phyloP scores from a whole-genome alignment of 371 early-diverging fungal genomes.

The Mucor racemosus region DNA sequence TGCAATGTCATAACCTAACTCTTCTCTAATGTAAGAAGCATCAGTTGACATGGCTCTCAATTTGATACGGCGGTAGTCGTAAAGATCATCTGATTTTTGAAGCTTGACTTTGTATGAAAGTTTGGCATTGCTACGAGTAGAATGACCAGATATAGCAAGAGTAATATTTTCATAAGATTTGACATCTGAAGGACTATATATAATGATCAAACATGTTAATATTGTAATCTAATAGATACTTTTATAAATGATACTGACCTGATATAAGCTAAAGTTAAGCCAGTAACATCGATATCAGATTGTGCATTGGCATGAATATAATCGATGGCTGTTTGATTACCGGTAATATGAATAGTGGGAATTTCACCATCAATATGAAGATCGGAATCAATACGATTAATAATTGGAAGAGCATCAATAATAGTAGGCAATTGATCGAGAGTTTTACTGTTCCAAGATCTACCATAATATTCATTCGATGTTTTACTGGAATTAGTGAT shows the following conservation, averaged over 20 bases:
- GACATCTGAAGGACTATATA: constrained; percentile 6
- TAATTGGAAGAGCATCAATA: constrained; percentile 14
- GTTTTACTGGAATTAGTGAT: constrained; percentile 10
- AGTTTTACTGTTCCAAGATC: constrained; percentile 26
- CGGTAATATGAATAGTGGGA: constrained; percentile 28
- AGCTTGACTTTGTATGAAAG: constrained; percentile 35
- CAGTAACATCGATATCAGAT: constrained; percentile 17
- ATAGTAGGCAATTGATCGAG: constrained; percentile 12
- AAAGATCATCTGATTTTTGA: constrained; percentile 28
- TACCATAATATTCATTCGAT: constrained; percentile 24
- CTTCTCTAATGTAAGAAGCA: constrained; percentile 55
- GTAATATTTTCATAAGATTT: constrained; percentile 17
- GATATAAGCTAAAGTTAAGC: constrained; percentile 35
- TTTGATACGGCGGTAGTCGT: constrained; percentile 38
- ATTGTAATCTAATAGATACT: background rate
- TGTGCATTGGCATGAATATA: constrained; percentile 28
- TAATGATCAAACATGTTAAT: background rate
- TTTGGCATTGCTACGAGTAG: constrained; percentile 25
- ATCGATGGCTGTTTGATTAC: constrained; percentile 23
- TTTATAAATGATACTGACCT: constrained; percentile 16
- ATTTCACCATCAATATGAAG: constrained; percentile 32
- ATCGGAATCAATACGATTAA: constrained; percentile 25
- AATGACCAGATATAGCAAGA: constrained; percentile 34
- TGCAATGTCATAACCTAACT: constrained; percentile 52
- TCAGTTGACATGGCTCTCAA: constrained; percentile 45